Base-by-base conservation (phyloP, 1,284 basidiomycete genomes). In the Xanthoconium separans region DNA sequence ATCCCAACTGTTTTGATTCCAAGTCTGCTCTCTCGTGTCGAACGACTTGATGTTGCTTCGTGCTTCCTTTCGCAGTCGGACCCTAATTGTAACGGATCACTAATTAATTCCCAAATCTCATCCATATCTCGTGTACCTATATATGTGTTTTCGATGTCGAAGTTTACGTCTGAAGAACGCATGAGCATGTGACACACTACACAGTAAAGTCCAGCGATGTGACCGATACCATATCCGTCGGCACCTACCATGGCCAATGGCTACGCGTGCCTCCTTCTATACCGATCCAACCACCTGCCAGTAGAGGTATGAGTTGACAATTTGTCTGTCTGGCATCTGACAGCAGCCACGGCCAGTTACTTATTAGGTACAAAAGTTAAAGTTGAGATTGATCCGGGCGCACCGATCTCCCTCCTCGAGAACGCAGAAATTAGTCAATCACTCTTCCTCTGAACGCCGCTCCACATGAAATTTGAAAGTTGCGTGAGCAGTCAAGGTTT, bases 381-480 rank as follows among this genome's bases (percentile, higher is more conserved):
- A 18, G 18, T 18, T 18, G 18, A 18, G 18, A 18, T 18, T 18
- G 18, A 18, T 18, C 18, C n/a, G 41, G 20, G 39, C 43, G 12
- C 40, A 33, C 51, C 60, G 36, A 61, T 59, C 60, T 34, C 57
- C 47, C 51, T 56, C 51, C 36, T 5, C 3, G 5, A 24, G 5
- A 24, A 24, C 22, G 22, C 22, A 24, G 3, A 5, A 24, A 24
- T 24, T 24, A 24, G 22, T 24, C 22, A 24, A 5, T 24, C 22
- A 24, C 22, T 24, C 22, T 24, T 24, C 22, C 22, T 24, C 22
- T 24, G 22, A 24, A 24, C 22, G 22, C 22, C 22, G 22, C 22
- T 24, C 22, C 5, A 24, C 5, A 5, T 24, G 22, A 24, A 24
- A 5, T 24, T 24, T 24, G 22, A 24, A 24, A 24, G 22, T 24